Evolutionary conservation across 1,139 yeast genomes (phyloP).

Genomic region (Waltiozyma sp.): DNA sequence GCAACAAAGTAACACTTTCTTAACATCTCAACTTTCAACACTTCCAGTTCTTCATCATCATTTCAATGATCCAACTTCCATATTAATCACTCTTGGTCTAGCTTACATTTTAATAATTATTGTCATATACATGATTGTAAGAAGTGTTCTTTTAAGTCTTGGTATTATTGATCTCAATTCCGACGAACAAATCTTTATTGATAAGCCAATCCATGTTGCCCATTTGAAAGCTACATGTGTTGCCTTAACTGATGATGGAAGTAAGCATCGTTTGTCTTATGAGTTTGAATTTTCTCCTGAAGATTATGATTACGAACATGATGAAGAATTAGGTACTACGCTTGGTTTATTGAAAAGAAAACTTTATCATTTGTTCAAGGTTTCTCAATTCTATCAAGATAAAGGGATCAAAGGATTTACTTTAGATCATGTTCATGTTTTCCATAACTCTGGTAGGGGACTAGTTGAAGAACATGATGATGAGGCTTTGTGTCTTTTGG

Average conservation of each 20-base stretch:
- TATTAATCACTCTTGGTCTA: background rate
- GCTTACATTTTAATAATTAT: background rate
- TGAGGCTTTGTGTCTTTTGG: slow-evolving; percentile 46
- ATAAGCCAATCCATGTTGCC: slow-evolving; percentile 70
- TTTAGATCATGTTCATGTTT: slow-evolving; percentile 25
- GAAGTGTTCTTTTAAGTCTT: background rate
- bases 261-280: slow-evolving; percentile 36
- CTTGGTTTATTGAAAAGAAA: slow-evolving; percentile 49
- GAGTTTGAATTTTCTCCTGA: slow-evolving; percentile 76
- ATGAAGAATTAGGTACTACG: slow-evolving; percentile 56
- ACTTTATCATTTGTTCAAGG: slow-evolving; percentile 39
- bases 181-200: slow-evolving; percentile 31
- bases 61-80: slow-evolving; percentile 9
- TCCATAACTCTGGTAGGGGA: slow-evolving; percentile 18
- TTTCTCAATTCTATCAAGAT: slow-evolving; percentile 30
- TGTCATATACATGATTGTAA: background rate
- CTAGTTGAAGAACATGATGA: slow-evolving; percentile 26
- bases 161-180: background rate
- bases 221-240: slow-evolving; percentile 51
- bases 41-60: slow-evolving; percentile 11
- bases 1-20: background rate
- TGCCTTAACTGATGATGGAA: slow-evolving; percentile 18
- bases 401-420: slow-evolving; percentile 18
- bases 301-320: slow-evolving; percentile 47
- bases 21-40: slow-evolving; percentile 2